These are phyloP conservation scores for Groenewaldozyma auringiensis DNA, from an alignment of 1,139 yeast genomes.

Conservation along the genomic window DNA sequence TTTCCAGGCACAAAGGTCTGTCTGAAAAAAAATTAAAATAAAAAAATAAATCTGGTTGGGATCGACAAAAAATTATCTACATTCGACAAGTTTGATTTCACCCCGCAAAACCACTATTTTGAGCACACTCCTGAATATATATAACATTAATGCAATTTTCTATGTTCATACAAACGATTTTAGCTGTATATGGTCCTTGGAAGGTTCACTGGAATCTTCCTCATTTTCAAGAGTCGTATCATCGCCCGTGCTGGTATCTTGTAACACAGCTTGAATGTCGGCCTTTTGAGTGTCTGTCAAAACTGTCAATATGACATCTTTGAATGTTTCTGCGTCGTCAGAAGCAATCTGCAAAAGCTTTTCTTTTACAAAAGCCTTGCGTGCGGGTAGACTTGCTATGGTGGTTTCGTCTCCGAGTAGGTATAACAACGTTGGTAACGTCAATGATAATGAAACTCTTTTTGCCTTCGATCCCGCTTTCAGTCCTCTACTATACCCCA, in stretches of 20 bases:
- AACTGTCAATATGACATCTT: constrained; percentile 37
- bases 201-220: constrained; percentile 11
- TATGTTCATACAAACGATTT: constrained; percentile 20
- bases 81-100: too few species aligned
- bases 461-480: constrained; percentile 25
- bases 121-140: too few species aligned
- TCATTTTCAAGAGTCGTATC: constrained; percentile 10
- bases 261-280: constrained; percentile 21
- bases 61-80: too few species aligned
- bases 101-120: too few species aligned
- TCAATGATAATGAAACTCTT: constrained; percentile 36
- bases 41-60: too few species aligned
- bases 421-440: constrained; percentile 46
- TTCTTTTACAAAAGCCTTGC: constrained; percentile 40
- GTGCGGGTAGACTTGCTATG: constrained; percentile 22
- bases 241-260: constrained; percentile 12
- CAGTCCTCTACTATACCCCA: constrained; percentile 39
- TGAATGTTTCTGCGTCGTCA: constrained; percentile 47
- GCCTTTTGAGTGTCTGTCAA: constrained; percentile 23
- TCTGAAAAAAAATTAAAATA: too few species aligned
- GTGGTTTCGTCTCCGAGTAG: constrained; percentile 28
- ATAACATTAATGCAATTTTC: background rate
- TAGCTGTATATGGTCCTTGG: constrained; percentile 23
- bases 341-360: constrained; percentile 47
- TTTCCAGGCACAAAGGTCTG: too few species aligned